Evolutionary conservation across 208 protist species (phyloP).

Genomic region (Lotmaria passim): DNA sequence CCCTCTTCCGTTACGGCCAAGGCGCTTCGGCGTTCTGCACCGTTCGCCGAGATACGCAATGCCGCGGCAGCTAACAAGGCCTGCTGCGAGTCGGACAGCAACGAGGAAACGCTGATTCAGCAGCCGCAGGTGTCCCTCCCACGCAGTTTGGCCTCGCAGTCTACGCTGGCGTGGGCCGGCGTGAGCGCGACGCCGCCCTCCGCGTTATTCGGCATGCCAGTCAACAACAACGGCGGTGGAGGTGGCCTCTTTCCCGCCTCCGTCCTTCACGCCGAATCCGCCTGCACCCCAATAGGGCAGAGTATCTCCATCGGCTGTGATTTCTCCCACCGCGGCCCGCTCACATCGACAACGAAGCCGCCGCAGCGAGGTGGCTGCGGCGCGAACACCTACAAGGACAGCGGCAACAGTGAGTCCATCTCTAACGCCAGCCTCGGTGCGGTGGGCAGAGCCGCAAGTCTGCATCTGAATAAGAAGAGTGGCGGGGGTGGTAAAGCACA

Average conservation of each 20-base stretch:
- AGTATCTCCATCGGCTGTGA: slow-evolving; percentile 13
- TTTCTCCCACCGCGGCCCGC: slow-evolving; percentile 9
- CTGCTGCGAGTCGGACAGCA: slow-evolving; percentile 32
- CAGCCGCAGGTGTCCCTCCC: slow-evolving; percentile 4
- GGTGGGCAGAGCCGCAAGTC: background rate
- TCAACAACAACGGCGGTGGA: background rate
- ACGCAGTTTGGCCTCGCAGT: background rate
- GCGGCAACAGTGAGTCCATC: slow-evolving; percentile 11
- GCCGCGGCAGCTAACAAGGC: background rate
- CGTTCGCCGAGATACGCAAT: background rate
- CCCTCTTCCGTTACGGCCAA: background rate
- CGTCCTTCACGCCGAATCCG: background rate
- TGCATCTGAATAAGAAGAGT: background rate
- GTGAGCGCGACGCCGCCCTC: slow-evolving; percentile 19
- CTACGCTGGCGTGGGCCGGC: slow-evolving; percentile 8
- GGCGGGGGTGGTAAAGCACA: background rate
- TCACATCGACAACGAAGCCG: background rate
- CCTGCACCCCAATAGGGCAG: slow-evolving; percentile 23
- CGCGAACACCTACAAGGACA: slow-evolving; percentile 10
- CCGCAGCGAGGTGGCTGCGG: background rate
- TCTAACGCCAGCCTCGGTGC: background rate
- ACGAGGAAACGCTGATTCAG: slow-evolving; percentile 35
- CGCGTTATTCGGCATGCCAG: background rate
- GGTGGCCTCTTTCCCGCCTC: slow-evolving; percentile 9
- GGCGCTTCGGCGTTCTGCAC: background rate